These are phyloP conservation scores for Cavenderia fasciculata DNA, from an alignment of 78 protist species.

Conservation along the genomic window DNA sequence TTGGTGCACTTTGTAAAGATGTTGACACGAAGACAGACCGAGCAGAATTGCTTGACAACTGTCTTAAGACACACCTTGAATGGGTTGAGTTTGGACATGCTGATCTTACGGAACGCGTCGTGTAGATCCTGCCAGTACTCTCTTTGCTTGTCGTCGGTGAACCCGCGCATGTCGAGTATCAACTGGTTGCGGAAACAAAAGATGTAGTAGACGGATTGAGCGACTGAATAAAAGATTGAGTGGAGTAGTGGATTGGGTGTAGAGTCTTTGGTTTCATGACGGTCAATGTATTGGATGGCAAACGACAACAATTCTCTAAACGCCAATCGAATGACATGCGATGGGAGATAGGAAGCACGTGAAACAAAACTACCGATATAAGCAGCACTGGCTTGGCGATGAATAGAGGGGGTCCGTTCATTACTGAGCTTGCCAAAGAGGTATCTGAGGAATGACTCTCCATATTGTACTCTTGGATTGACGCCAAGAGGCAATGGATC, in stretches of 20 bases:
- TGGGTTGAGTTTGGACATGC: slow-evolving; percentile 43
- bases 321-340: slow-evolving; percentile 11
- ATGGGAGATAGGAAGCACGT: slow-evolving; percentile 38
- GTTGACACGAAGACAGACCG: slow-evolving; percentile 62
- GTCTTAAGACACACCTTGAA: slow-evolving; percentile 52
- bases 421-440: slow-evolving; percentile 54
- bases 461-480: neutral
- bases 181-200: slow-evolving; percentile 49
- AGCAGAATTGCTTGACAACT: slow-evolving; percentile 66
- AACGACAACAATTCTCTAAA: slow-evolving; percentile 37
- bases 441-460: slow-evolving; percentile 54
- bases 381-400: slow-evolving; percentile 52
- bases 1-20: slow-evolving; percentile 61
- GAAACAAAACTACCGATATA: slow-evolving; percentile 62
- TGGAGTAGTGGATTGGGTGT: slow-evolving; percentile 46
- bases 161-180: slow-evolving; percentile 38
- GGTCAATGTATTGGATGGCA: slow-evolving; percentile 41
- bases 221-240: slow-evolving; percentile 43
- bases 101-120: slow-evolving; percentile 57
- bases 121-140: slow-evolving; percentile 68
- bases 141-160: slow-evolving; percentile 42
- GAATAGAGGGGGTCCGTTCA: slow-evolving; percentile 27
- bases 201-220: slow-evolving; percentile 64
- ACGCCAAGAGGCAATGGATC: slow-evolving; percentile 2
- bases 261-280: slow-evolving; percentile 19